phyloP scores from a whole-genome alignment of 2,329 filamentous ascomycete genomes.

The Penicillium sp. region DNA sequence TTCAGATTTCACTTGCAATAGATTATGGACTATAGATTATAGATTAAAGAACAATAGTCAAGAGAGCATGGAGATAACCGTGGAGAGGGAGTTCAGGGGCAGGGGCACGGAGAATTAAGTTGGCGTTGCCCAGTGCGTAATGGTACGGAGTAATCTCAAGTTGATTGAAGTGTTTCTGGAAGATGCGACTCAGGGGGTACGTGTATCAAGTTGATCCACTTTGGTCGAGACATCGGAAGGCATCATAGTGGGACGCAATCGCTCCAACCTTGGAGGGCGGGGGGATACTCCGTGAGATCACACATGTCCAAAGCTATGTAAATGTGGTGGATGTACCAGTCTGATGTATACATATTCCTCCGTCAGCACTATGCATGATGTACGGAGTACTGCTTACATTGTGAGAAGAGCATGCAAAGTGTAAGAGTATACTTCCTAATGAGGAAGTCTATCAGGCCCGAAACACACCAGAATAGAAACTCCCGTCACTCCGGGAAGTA shows the following conservation, averaged over 20 bases:
- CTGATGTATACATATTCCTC: too few species aligned
- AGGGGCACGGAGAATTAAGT: slow-evolving; percentile 9
- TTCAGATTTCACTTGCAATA: too few species aligned
- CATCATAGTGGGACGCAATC: background rate
- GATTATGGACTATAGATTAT: too few species aligned
- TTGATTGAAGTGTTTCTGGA: background rate
- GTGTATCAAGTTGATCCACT: slow-evolving; percentile 1
- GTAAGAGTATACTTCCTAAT: too few species aligned
- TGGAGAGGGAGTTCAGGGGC: background rate
- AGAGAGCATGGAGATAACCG: too few species aligned
- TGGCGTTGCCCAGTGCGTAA: background rate
- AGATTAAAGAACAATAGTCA: too few species aligned
- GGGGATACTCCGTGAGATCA: background rate
- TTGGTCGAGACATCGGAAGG: slow-evolving; percentile 3
- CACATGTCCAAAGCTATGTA: background rate
- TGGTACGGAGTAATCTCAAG: background rate
- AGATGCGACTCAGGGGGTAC: background rate
- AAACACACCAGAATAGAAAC: too few species aligned
- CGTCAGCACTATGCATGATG: too few species aligned
- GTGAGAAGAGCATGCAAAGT: too few species aligned
- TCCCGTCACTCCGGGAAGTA: too few species aligned
- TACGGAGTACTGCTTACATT: too few species aligned
- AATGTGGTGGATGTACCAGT: background rate
- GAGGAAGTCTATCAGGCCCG: too few species aligned
- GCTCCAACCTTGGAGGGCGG: background rate